Evolutionary conservation across 2,329 filamentous ascomycete genomes (phyloP).

Genomic region (Fusarium sororula): DNA sequence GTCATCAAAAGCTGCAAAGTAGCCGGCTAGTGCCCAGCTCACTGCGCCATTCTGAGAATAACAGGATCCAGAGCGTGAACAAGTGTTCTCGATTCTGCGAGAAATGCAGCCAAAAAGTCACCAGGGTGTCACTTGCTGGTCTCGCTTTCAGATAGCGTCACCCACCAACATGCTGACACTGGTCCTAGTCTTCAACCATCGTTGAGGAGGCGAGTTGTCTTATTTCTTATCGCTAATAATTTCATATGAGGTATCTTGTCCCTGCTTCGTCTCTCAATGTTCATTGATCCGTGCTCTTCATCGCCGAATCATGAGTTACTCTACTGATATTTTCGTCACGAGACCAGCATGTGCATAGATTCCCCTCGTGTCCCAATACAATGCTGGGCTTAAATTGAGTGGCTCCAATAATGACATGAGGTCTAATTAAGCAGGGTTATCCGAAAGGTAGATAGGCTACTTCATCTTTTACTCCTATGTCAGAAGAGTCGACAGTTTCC

Average conservation of each 20-base stretch:
- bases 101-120: background rate
- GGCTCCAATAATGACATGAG: background rate
- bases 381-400: background rate
- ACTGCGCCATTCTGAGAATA: background rate
- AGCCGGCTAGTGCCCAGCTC: background rate
- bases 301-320: background rate
- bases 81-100: background rate
- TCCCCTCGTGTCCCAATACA: background rate
- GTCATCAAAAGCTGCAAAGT: background rate
- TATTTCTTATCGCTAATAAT: background rate
- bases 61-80: background rate
- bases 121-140: background rate
- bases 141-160: background rate
- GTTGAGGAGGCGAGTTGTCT: background rate
- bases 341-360: background rate
- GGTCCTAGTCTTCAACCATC: background rate
- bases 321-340: background rate
- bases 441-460: background rate
- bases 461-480: background rate
- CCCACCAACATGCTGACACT: background rate
- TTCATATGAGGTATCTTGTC: background rate
- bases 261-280: background rate
- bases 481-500: background rate
- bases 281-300: background rate
- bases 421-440: background rate